Conservation (phyloP, 2,329 filamentous ascomycete genomes). For the Thelonectria blattea region DNA sequence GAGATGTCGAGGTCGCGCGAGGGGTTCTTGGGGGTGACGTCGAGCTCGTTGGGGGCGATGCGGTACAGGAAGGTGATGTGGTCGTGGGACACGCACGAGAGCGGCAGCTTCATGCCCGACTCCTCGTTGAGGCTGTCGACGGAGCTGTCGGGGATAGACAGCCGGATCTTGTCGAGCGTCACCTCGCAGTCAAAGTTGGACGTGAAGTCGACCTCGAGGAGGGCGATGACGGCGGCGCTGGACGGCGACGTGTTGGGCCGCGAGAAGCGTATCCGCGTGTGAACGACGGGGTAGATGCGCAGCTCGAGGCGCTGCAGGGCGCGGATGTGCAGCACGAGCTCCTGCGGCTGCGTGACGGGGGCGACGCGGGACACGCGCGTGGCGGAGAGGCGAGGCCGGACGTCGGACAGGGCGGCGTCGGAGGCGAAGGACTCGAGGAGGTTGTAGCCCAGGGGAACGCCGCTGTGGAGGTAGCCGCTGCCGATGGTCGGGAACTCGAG, state of each 20-base stretch:
- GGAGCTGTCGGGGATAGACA: constrained; percentile 63
- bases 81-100: constrained; percentile 72
- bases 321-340: constrained; percentile 67
- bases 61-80: constrained; percentile 78
- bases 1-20: constrained; percentile 63
- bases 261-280: constrained; percentile 76
- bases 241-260: constrained; percentile 64
- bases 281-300: constrained; percentile 70
- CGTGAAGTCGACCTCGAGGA: constrained; percentile 77
- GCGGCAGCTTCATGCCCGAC: constrained; percentile 57
- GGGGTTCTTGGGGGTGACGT: constrained; percentile 52
- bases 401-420: constrained; percentile 67
- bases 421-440: constrained; percentile 75
- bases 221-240: constrained; percentile 68
- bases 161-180: constrained; percentile 62
- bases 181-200: constrained; percentile 71
- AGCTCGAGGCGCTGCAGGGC: constrained; percentile 68
- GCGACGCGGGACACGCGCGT: constrained; percentile 76
- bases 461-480: constrained; percentile 72
- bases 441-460: constrained; percentile 73
- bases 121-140: constrained; percentile 63
- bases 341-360: constrained; percentile 67
- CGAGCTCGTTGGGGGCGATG: constrained; percentile 59
- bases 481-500: constrained; percentile 39
- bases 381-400: constrained; percentile 72